These are phyloP conservation scores for Cercospora janseana DNA, from an alignment of 2,329 filamentous ascomycete genomes.

Conservation along the genomic window DNA sequence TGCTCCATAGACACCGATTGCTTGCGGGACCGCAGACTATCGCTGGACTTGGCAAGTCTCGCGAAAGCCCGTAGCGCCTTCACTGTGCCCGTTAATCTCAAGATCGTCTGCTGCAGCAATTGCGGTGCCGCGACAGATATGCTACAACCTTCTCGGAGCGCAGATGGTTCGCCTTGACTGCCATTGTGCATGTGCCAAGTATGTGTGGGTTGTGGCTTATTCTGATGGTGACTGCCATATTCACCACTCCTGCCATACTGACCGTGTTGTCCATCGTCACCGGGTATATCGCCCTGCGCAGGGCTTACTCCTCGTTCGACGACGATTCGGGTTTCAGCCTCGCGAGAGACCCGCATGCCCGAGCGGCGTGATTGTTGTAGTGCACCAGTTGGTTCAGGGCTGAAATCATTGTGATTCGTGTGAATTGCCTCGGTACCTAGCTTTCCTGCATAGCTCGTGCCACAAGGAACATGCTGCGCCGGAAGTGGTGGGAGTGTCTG, in stretches of 20 bases:
- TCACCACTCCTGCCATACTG: constrained; percentile 6
- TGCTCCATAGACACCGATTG: constrained; percentile 10
- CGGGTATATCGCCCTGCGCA: background rate
- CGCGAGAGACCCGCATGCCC: constrained; percentile 10
- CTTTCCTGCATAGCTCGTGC: background rate
- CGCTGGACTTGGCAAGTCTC: constrained; percentile 12
- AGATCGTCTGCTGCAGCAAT: constrained; percentile 16
- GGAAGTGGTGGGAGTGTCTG: background rate
- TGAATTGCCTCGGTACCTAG: background rate
- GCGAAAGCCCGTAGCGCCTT: constrained; percentile 23
- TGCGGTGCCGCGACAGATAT: constrained; percentile 4
- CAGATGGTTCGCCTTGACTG: constrained; percentile 11
- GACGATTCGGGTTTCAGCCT: constrained; percentile 7
- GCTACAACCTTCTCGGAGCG: constrained; percentile 9
- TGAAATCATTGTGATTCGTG: background rate
- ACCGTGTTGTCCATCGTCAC: constrained; percentile 2
- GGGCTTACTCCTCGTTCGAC: constrained; percentile 1
- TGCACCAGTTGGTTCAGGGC: background rate
- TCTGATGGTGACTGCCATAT: constrained; percentile 21
- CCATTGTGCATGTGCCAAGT: constrained; percentile 24
- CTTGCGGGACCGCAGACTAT: constrained; percentile 1
- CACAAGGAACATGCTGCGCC: constrained; percentile 8
- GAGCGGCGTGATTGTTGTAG: constrained; percentile 8
- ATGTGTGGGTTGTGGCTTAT: constrained; percentile 26
- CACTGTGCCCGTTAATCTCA: constrained; percentile 21